Evolutionary conservation across 305 asterid species (phyloP), one percentile per base, ranked within the genome.

Genomic region (Stenogyne calaminthoides): DNA sequence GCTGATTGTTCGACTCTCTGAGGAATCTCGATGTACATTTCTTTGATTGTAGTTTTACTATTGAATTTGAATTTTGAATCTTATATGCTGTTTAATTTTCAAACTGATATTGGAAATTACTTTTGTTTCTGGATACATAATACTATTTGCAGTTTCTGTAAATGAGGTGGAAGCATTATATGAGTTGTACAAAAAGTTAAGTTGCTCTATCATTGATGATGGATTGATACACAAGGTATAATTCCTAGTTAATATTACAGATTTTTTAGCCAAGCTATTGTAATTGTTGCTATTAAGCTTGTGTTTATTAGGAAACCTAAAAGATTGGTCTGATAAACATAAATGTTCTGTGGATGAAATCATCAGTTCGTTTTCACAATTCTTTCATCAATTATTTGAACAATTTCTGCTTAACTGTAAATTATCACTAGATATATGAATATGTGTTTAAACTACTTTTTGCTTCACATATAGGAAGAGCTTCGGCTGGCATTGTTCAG

Each of bases 401-500:
- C 69, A 67, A 22, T 46, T 46, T 59, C 18, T 2, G 10, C 69
- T 39, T n/a, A 15, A 12, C 37, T 40, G 34, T 65, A 5, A 7
- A 11, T 34, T 16, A 47, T 67, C 39, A 25, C 37, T 12, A 32
- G 42, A 7, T 70, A 52, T 49, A 10, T 8, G 8, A n/a, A n/a
- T n/a, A 12, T 55, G 20, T 8, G 4, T 2, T 34, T 15, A 54
- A 7, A 25, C 7, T 20, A 18, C 19, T 67, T 66, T 60, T 70
- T 27, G 52, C 29, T 44, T 70, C 67, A 62, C 69, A 62, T 78
- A 64, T 34, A 81, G 98, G 98, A 91, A 85, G 97, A 93, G 85
- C 90, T 93, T 80, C 91, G 84, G 82, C 86, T 91, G 78, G 97
- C 98, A 64, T 74, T 93, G 73, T 89, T 87, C 76, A 79, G 83